These are phyloP conservation scores for Pinus taeda DNA, from an alignment of 75 land plant genomes.

Conservation along the genomic window DNA sequence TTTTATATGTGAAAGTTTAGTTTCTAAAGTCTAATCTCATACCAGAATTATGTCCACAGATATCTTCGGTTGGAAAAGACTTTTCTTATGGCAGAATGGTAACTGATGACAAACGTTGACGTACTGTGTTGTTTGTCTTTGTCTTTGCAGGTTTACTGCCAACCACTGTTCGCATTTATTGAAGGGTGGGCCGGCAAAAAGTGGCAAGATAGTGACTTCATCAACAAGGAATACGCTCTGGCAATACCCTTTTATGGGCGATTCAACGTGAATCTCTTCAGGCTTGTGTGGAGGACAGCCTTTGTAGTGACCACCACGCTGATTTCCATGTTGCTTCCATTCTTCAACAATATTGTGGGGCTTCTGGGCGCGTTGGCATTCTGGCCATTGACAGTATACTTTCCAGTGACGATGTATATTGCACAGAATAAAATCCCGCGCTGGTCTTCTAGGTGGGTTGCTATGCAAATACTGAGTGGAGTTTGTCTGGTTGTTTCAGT, in stretches of 20 bases:
- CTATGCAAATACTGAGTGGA: slow-evolving; percentile 17
- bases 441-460: slow-evolving; percentile 20
- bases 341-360: slow-evolving; percentile 78
- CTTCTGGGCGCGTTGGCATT: slow-evolving; percentile 23
- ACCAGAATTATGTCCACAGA: too few relatives aligned
- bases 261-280: slow-evolving; percentile 48
- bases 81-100: too few relatives aligned
- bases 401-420: slow-evolving; percentile 30
- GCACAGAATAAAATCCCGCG: slow-evolving; percentile 3
- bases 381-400: slow-evolving; percentile 42
- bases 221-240: slow-evolving; percentile 25
- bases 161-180: slow-evolving; percentile 50
- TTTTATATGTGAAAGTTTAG: too few relatives aligned
- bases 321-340: slow-evolving; percentile 73
- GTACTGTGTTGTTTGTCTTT: too few relatives aligned
- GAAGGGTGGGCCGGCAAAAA: slow-evolving; percentile 26
- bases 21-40: too few relatives aligned
- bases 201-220: slow-evolving; percentile 26
- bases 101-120: too few relatives aligned
- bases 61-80: too few relatives aligned
- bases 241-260: slow-evolving; percentile 11
- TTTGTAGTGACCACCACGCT: slow-evolving; percentile 65
- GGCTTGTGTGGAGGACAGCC: slow-evolving; percentile 50
- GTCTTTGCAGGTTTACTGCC: slow-evolving; percentile 34
- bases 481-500: slow-evolving; percentile 33